phyloP scores from a whole-genome alignment of 768 basidiomycete species.

The Boletus rubroflammeus region DNA sequence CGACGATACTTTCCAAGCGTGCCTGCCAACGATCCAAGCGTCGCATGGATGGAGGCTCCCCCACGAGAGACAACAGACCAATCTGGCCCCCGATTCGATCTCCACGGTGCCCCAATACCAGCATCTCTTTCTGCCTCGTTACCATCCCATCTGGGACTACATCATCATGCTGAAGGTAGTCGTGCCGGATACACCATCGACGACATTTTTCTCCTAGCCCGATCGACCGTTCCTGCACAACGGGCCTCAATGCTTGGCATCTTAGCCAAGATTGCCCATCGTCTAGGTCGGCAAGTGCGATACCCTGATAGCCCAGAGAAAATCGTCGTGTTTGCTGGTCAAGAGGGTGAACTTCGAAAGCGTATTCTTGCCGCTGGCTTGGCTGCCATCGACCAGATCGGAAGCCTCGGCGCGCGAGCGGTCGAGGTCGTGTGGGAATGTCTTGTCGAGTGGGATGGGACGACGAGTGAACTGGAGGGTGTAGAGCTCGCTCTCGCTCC shows the following conservation, averaged over 20 bases:
- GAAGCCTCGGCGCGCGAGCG: conserved; percentile 62
- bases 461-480: conserved; percentile 31
- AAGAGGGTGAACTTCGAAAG: conserved; percentile 46
- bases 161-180: conserved; percentile 78
- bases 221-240: conserved; percentile 82
- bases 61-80: conserved; percentile 11
- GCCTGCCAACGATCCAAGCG: conserved; percentile 61
- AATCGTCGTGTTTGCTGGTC: conserved; percentile 23
- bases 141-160: conserved; percentile 82
- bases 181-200: conserved; percentile 87
- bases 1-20: conserved; percentile 77
- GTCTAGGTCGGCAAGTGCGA: conserved; percentile 22
- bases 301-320: background rate
- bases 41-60: conserved; percentile 69
- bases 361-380: conserved; percentile 65
- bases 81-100: conserved; percentile 63
- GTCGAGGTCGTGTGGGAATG: conserved; percentile 75
- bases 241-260: conserved; percentile 78
- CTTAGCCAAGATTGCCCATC: conserved; percentile 53
- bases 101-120: conserved; percentile 69
- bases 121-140: conserved; percentile 48
- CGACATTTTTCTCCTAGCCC: conserved; percentile 74
- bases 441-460: conserved; percentile 59
- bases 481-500: conserved; percentile 39
- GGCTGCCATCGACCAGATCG: conserved; percentile 61